These are phyloP conservation scores for Suhomyces anneliseae DNA, from an alignment of 1,139 yeast species.

Conservation along the genomic window DNA sequence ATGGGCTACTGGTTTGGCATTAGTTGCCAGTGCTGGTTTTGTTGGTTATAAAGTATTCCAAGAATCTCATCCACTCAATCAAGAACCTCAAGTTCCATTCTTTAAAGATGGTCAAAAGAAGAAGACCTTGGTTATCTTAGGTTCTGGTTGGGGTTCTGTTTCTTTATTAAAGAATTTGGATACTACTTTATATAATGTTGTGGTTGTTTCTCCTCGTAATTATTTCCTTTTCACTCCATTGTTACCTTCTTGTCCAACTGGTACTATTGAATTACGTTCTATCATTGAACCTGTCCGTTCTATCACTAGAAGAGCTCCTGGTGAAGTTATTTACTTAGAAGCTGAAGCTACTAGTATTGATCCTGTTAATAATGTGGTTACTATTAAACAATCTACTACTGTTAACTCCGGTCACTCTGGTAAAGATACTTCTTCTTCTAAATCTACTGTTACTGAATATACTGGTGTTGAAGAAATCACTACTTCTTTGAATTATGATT, in stretches of 20 bases:
- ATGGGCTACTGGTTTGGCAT: slow-evolving; percentile 27
- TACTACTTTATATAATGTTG: slow-evolving; percentile 82
- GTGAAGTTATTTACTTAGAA: slow-evolving; percentile 83
- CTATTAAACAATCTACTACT: slow-evolving; percentile 56
- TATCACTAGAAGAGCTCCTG: slow-evolving; percentile 59
- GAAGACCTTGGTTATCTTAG: slow-evolving; percentile 85
- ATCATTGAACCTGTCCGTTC: slow-evolving; percentile 84
- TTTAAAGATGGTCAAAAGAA: slow-evolving; percentile 71
- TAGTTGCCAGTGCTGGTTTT: slow-evolving; percentile 44
- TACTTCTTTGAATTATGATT: slow-evolving; percentile 64
- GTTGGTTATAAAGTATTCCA: slow-evolving; percentile 56
- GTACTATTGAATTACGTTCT: slow-evolving; percentile 87
- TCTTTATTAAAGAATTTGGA: slow-evolving; percentile 82
- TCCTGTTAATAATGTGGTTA: slow-evolving; percentile 59
- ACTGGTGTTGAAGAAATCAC: slow-evolving; percentile 45
- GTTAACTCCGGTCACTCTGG: slow-evolving; percentile 55
- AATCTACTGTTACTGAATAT: slow-evolving; percentile 45
- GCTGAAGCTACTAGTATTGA: slow-evolving; percentile 89
- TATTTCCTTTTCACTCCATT: slow-evolving; percentile 93
- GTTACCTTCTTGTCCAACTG: slow-evolving; percentile 91
- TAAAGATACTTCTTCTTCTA: slow-evolving; percentile 52
- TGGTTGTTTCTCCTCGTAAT: slow-evolving; percentile 90
- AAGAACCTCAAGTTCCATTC: slow-evolving; percentile 48
- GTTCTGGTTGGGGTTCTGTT: slow-evolving; percentile 94
- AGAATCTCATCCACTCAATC: slow-evolving; percentile 63